These are phyloP conservation scores for Cladosporium austrohemisphaericum DNA, from an alignment of 2,329 filamentous ascomycete species.

Conservation along the genomic window DNA sequence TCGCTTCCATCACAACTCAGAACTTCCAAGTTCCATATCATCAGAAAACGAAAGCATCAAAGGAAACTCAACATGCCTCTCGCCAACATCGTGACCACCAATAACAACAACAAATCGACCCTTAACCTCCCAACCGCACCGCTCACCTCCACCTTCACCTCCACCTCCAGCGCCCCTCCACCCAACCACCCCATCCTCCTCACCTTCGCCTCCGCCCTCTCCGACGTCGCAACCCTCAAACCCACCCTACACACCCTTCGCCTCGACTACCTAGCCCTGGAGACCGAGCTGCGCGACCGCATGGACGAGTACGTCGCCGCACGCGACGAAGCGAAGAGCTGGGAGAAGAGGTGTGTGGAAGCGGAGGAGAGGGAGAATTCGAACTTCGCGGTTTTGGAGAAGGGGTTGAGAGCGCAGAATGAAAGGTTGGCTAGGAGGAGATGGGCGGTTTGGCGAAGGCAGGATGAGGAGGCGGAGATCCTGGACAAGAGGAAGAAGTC, in stretches of 20 bases:
- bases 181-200: background rate
- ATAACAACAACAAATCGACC: no score
- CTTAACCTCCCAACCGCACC: no score
- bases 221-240: background rate
- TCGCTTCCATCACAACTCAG: no score
- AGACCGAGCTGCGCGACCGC: background rate
- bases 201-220: background rate
- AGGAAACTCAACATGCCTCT: no score
- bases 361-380: background rate
- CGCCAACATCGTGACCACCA: no score
- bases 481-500: no score
- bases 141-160: background rate
- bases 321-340: background rate
- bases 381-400: background rate
- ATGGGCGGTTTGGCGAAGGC: no score
- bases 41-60: no score
- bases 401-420: background rate
- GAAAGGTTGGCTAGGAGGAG: no score
- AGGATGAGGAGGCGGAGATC: no score
- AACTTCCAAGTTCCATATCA: no score
- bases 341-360: background rate
- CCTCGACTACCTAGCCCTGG: background rate
- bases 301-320: background rate
- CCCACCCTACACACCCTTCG: constrained; percentile 7
- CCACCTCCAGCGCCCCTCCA: background rate